Conservation (phyloP, 2,329 filamentous ascomycete species). For the Trichoderma brevicompactum region DNA sequence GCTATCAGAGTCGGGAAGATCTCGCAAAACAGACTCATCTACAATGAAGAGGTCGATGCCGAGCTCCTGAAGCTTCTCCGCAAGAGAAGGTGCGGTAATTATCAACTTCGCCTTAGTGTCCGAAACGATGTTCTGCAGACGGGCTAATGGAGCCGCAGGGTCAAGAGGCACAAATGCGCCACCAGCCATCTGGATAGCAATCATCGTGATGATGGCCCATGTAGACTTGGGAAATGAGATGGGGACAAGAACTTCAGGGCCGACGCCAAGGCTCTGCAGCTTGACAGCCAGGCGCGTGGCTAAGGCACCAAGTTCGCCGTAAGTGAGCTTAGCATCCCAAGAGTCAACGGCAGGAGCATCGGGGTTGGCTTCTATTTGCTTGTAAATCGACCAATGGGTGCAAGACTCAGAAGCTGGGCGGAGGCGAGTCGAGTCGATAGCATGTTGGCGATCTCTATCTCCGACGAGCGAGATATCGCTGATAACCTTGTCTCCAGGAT, state of each 20-base stretch:
- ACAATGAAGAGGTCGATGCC: background rate
- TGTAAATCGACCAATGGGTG: slow-evolving; percentile 9
- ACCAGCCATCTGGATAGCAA: slow-evolving; percentile 24
- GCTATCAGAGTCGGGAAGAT: background rate
- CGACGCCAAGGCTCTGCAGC: background rate
- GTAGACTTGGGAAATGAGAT: slow-evolving; percentile 22
- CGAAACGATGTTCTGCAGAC: slow-evolving; percentile 5
- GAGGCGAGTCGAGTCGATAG: background rate
- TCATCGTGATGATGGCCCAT: background rate
- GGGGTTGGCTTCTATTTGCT: slow-evolving; percentile 8
- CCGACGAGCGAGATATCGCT: slow-evolving; percentile 10
- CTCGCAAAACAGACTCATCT: background rate
- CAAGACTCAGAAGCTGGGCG: background rate
- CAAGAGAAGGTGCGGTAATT: background rate
- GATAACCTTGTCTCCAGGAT: background rate
- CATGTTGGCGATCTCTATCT: slow-evolving; percentile 7
- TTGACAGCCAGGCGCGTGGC: slow-evolving; percentile 42
- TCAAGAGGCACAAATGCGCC: slow-evolving; percentile 3
- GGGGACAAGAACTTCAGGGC: background rate
- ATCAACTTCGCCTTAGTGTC: background rate
- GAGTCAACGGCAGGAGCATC: slow-evolving; percentile 9
- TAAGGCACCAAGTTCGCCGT: slow-evolving; percentile 37
- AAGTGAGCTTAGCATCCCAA: slow-evolving; percentile 23
- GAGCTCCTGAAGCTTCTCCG: background rate
- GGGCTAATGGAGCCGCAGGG: slow-evolving; percentile 1